Conservation (phyloP, 2,329 filamentous ascomycete genomes). For the Eutypa lata region DNA sequence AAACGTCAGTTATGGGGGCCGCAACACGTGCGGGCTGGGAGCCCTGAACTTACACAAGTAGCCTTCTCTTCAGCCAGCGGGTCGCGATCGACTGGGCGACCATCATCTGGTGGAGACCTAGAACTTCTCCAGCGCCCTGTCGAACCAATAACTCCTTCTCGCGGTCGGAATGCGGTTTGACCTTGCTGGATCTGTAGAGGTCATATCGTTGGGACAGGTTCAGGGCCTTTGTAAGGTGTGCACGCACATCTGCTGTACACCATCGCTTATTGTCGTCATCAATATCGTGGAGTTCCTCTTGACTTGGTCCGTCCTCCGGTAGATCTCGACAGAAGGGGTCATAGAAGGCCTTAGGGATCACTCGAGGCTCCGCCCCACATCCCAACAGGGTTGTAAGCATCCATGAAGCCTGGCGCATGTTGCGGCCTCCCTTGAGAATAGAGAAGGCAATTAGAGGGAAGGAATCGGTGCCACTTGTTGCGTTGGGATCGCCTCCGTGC, state of each 20-base stretch:
- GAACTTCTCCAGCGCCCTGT: slow-evolving; percentile 9
- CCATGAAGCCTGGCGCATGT: slow-evolving; percentile 1
- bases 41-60: slow-evolving; percentile 8
- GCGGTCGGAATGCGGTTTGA: slow-evolving; percentile 5
- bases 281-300: slow-evolving; percentile 5
- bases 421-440: slow-evolving; percentile 6
- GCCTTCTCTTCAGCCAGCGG: slow-evolving; percentile 8
- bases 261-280: slow-evolving; percentile 10
- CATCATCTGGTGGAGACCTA: slow-evolving; percentile 13
- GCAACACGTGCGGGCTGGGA: background rate
- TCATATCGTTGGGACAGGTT: slow-evolving; percentile 14
- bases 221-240: slow-evolving; percentile 3
- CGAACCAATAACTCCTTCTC: slow-evolving; percentile 7
- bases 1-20: slow-evolving; percentile 4
- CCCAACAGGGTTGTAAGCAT: slow-evolving; percentile 10
- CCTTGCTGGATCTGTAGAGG: slow-evolving; percentile 11
- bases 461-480: slow-evolving; percentile 2
- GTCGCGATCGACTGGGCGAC: slow-evolving; percentile 14
- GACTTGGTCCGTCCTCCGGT: slow-evolving; percentile 6
- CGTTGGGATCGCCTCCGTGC: slow-evolving; percentile 15
- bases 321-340: slow-evolving; percentile 12
- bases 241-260: slow-evolving; percentile 11
- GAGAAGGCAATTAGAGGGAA: slow-evolving; percentile 15
- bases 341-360: slow-evolving; percentile 16
- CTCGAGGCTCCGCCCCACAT: slow-evolving; percentile 8